Percentiles rank a stretch among this genome's conserved stretches.
phyloP scores from a whole-genome alignment of 2,329 filamentous ascomycete species.

The Calonectria fujianensis region DNA sequence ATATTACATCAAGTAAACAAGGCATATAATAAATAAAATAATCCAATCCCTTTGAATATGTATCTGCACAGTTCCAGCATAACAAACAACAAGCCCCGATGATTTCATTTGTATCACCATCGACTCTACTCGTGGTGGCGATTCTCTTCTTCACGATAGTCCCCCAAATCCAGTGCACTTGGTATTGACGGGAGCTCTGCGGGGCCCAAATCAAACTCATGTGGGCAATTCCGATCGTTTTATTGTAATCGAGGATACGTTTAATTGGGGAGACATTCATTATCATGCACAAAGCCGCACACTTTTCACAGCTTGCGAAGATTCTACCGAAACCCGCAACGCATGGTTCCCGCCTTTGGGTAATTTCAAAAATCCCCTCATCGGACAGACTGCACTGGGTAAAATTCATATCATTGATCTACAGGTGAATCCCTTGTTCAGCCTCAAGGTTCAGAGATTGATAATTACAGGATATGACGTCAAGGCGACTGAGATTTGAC shows the following conservation, averaged over 20 bases:
- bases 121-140: not conserved
- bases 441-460: not conserved
- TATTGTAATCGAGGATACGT: not conserved
- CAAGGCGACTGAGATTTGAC: not conserved
- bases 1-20: not conserved
- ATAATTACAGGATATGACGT: not conserved
- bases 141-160: not conserved
- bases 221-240: not conserved
- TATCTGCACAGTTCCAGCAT: not conserved
- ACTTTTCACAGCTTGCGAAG: not conserved
- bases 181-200: not conserved
- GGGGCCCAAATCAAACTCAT: not conserved
- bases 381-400: not conserved
- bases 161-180: not conserved
- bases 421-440: not conserved
- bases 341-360: not conserved
- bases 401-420: not conserved
- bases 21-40: not conserved
- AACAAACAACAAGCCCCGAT: not conserved
- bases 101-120: not conserved
- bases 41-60: not conserved
- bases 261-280: not conserved
- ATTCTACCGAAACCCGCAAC: not conserved
- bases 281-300: not conserved
- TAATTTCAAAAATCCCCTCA: not conserved